Base-by-base conservation (phyloP, 192 early-diverging fungal genomes). In the Coemansia sp. region DNA sequence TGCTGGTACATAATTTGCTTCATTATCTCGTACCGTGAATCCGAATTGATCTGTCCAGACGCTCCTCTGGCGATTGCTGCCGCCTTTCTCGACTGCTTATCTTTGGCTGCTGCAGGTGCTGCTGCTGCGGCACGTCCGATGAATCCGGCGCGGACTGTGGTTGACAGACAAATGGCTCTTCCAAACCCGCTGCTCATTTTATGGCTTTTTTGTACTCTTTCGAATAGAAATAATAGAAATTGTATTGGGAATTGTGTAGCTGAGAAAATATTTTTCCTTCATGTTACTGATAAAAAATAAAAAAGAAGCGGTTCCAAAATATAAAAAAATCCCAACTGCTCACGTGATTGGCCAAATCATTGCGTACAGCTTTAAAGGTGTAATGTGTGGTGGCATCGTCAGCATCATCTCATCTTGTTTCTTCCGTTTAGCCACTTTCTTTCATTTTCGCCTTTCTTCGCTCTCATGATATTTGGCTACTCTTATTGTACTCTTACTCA, bases 1-100 rank as follows among this genome's bases (percentile, higher is more conserved):
- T 85, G 76, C 43, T 89, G 84, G 62, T 86, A 92, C 43, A 92
- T 77, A 5, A 92, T 88, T 67, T 87, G 81, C 56, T 88, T 90
- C 80, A 92, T 91, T 47, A 88, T 72, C 63, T 91, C 89, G 68
- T 88, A 84, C 36, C 91, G 85, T 22, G 81, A 71, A 62, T 91
- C 89, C 26, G 67, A 67, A 16, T 61, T 62, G 13, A 40, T 54
- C 61, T 82, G 80, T 45, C 18, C 62, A 4, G 80, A 46, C 1
- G 46, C 63, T 10, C 41, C 61, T 26, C 3, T 54, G 45, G 61
- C 51, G 62, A 9, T 51, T 18, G 42, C 32, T 18, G 42, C 60
- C 46, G 37, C 58, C 56, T 39, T 63, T 64, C 45, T 68, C 62
- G 40, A 47, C 54, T 22, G 43, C 55, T 41, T 68, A 62, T 26